Base-by-base conservation (phyloP, 2,329 filamentous ascomycete genomes). In the Diaporthe citri region DNA sequence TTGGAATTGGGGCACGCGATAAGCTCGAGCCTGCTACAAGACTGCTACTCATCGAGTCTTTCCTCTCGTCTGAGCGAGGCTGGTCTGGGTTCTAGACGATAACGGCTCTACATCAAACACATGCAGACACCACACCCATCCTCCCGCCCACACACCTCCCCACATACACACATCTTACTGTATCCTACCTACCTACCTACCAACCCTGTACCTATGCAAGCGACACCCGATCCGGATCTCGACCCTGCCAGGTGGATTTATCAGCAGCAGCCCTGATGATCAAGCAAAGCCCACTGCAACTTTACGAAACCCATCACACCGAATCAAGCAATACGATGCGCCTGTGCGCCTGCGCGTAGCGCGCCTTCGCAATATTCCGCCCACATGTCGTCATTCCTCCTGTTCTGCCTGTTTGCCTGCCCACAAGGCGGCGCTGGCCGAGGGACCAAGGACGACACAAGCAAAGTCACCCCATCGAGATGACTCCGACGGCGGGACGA, bases 1-100 rank as follows among this genome's bases (percentile, higher is more conserved):
- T 74, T 85, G 82, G 82, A 60, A 72, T 64, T 77, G 75, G 75
- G 62, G 48, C 69, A 70, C 60, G n/a, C 69, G 73, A 41, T 76
- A 76, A 55, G 20, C 46, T 22, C 31, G 20, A 71, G 3, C 43
- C 46, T 34, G 1, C 43, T 57, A 22, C n/a, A 56, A 31, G 36
- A 57, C 51, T 43, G 57, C 12, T 34, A 10, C 25, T 56, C 52
- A 20, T 34, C 52, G 28, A 8, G 28, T 17, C 52, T 20, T 55
- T 39, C 15, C 20, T 60, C 34, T 34, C 10, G 34, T 39, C 56
- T 60, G 22, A 60, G 56, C 34, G 34, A 60, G 34, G 9, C 34
- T 41, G 56, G 36, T n/a, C 34, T 60, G 56, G 34, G 51, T n/a
- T 52, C 48, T 25, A 2, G 52, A 59, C 56, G 39, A 15, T 25